Percentiles rank a stretch among this genome's conserved stretches.
Evolutionary conservation across 1,284 basidiomycete genomes (phyloP).

Genomic region (Volvariella volvacea): DNA sequence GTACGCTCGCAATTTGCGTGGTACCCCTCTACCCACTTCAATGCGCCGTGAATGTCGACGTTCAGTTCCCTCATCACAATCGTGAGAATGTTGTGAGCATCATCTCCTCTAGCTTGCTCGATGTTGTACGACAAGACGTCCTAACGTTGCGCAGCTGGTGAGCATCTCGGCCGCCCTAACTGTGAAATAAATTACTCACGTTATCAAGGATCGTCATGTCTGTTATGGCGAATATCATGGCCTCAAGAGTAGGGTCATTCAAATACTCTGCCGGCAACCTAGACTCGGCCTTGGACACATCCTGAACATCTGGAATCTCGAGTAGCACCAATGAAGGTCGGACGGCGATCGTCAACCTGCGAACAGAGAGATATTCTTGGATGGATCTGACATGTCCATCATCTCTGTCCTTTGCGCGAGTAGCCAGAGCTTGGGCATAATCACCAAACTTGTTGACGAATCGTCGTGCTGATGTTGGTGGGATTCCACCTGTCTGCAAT

Average conservation of each 20-base stretch:
- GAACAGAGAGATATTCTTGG: constrained; percentile 21
- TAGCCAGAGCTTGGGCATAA: constrained; percentile 21
- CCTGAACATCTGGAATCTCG: too few species aligned
- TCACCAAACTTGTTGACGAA: constrained; percentile 23
- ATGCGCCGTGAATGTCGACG: constrained; percentile 8
- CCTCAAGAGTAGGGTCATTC: constrained; percentile 16
- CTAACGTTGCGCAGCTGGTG: constrained; percentile 9
- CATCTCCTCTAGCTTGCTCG: constrained; percentile 19
- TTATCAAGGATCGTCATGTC: constrained; percentile 19
- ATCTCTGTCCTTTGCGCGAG: constrained; percentile 24
- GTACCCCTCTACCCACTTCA: constrained; percentile 16
- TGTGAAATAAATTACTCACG: constrained; percentile 10
- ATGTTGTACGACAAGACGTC: constrained; percentile 22
- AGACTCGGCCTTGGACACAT: constrained; percentile 18
- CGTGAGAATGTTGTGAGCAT: constrained; percentile 17
- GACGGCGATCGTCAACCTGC: constrained; percentile 22
- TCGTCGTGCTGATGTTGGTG: too few species aligned
- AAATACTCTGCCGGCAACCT: constrained; percentile 23
- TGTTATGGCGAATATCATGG: constrained; percentile 1
- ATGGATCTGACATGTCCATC: constrained; percentile 19
- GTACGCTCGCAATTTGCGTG: constrained; percentile 12
- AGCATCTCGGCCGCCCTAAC: too few species aligned
- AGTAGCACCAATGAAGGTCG: constrained; percentile 19
- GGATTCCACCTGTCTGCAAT: too few species aligned
- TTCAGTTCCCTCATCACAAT: constrained; percentile 17